Conservation (phyloP, 805 yeast species). For the Lipomyces yamadae region DNA sequence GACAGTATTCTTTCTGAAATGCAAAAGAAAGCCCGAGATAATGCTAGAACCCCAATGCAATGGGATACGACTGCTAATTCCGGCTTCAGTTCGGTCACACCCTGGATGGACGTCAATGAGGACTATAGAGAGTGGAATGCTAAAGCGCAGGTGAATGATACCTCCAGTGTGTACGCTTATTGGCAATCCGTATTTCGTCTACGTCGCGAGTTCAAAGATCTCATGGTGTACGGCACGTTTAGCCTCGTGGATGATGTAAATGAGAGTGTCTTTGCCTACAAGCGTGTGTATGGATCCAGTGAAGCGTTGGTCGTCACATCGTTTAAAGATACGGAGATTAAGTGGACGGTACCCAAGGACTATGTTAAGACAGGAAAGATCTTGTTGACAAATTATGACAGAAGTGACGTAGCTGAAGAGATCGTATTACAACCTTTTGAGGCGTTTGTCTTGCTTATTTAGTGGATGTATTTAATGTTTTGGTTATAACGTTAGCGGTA, state of each 20-base stretch:
- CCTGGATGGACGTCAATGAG: conserved; percentile 59
- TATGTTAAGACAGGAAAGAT: conserved; percentile 9
- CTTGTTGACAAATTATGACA: conserved; percentile 13
- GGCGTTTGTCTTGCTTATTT: conserved; percentile 15
- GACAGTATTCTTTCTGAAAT: conserved; percentile 31
- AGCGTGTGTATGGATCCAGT: conserved; percentile 7
- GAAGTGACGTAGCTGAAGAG: neutral
- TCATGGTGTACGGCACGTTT: conserved; percentile 53
- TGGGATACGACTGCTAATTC: conserved; percentile 50
- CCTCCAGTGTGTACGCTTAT: conserved; percentile 53
- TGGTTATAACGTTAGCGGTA: neutral
- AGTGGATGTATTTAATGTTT: neutral
- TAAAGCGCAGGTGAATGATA: conserved; percentile 52
- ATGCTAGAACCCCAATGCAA: conserved; percentile 59
- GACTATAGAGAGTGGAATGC: conserved; percentile 56
- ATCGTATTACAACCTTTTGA: conserved; percentile 17
- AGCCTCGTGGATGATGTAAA: conserved; percentile 48
- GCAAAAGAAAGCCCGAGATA: conserved; percentile 54
- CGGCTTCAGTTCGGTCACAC: conserved; percentile 54
- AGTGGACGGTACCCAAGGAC: conserved; percentile 17
- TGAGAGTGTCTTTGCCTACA: conserved; percentile 19
- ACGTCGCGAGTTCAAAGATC: conserved; percentile 53
- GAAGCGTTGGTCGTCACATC: conserved; percentile 14
- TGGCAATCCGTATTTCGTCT: conserved; percentile 52
- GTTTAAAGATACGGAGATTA: conserved; percentile 6